A percentile compares a stretch with the other conserved stretches of the same genome.
phyloP scores from a whole-genome alignment of 768 basidiomycete genomes.

The Coprinopsis strossmayeri region DNA sequence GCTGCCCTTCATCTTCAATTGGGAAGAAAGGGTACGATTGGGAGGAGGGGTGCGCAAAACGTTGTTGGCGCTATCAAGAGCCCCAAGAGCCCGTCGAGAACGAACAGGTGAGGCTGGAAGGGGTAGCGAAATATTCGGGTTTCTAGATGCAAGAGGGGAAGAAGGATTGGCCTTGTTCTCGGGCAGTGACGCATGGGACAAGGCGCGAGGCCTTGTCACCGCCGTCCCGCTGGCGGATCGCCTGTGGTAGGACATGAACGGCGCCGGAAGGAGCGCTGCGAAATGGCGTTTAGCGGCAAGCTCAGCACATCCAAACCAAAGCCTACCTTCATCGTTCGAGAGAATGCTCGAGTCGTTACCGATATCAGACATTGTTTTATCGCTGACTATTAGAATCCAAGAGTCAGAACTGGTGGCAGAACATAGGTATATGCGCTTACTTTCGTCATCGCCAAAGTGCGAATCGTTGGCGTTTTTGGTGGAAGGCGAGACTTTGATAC shows the following conservation, averaged over 20 bases:
- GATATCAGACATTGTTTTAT: constrained; percentile 40
- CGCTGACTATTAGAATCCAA: no score
- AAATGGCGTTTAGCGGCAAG: constrained; percentile 13
- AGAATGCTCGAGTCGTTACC: constrained; percentile 41
- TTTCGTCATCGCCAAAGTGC: constrained; percentile 39
- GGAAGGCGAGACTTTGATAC: constrained; percentile 54
- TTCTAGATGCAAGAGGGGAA: constrained; percentile 24
- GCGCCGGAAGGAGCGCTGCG: constrained; percentile 50
- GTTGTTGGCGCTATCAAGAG: constrained; percentile 27
- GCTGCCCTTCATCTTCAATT: constrained; percentile 62
- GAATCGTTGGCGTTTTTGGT: constrained; percentile 38
- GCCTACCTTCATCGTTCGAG: constrained; percentile 44
- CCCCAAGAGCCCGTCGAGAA: constrained; percentile 22
- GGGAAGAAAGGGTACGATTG: constrained; percentile 45
- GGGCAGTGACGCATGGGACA: constrained; percentile 42
- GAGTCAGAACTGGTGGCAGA: no score
- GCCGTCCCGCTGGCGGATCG: constrained; percentile 22
- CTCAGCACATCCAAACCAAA: neutral
- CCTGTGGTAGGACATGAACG: constrained; percentile 38
- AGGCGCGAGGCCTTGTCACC: constrained; percentile 44
- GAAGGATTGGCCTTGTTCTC: constrained; percentile 5
- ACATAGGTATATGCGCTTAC: constrained; percentile 24
- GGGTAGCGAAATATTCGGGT: constrained; percentile 19
- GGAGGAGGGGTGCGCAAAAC: constrained; percentile 63
- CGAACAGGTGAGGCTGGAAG: constrained; percentile 28